phyloP scores from a whole-genome alignment of 2,329 filamentous ascomycete species.

The Aspergillus tamarii region DNA sequence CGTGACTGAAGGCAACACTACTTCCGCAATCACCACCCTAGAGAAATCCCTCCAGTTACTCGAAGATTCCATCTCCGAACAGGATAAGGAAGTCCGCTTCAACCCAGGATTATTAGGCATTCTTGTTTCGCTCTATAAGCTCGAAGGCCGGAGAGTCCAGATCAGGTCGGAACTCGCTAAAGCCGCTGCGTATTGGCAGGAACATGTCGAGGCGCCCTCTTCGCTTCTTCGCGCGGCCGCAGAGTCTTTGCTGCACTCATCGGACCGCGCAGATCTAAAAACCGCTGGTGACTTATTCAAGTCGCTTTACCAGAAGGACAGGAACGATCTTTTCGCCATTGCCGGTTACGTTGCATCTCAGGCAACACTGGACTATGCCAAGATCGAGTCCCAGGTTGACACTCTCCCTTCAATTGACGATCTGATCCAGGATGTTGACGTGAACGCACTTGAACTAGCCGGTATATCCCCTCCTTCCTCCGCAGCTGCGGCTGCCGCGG shows the following conservation, averaged over 20 bases:
- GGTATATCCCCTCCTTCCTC: conserved; percentile 45
- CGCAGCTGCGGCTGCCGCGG: conserved; percentile 33
- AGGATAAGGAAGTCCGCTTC: conserved; percentile 72
- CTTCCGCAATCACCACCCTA: conserved; percentile 73
- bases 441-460: conserved; percentile 48
- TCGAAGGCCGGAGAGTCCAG: conserved; percentile 72
- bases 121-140: conserved; percentile 75
- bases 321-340: conserved; percentile 66
- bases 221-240: conserved; percentile 80
- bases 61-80: conserved; percentile 61
- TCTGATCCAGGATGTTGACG: conserved; percentile 47
- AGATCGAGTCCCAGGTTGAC: conserved; percentile 40
- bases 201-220: conserved; percentile 60
- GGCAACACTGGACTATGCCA: conserved; percentile 55
- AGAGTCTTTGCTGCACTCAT: conserved; percentile 77
- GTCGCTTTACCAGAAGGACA: conserved; percentile 67
- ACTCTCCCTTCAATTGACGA: conserved; percentile 45
- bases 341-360: conserved; percentile 87
- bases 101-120: conserved; percentile 83
- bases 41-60: conserved; percentile 75
- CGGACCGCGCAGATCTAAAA: conserved; percentile 67
- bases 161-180: conserved; percentile 75
- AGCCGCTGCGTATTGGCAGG: conserved; percentile 80
- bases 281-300: conserved; percentile 79
- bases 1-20: conserved; percentile 69